These are phyloP conservation scores for Aspergillus funiculosus DNA, from an alignment of 495 filamentous ascomycete genomes.

Conservation along the genomic window DNA sequence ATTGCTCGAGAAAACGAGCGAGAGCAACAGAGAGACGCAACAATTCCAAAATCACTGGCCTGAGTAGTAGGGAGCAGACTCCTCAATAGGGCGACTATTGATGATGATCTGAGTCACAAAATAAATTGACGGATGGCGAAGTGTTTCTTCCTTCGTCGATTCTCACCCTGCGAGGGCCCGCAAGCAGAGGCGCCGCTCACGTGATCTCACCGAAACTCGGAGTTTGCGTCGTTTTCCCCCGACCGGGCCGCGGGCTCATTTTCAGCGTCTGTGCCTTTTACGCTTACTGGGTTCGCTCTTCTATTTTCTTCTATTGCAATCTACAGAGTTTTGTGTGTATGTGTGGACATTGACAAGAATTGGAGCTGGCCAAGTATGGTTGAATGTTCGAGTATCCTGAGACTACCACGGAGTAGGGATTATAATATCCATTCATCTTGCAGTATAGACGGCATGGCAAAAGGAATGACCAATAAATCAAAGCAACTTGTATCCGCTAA, in stretches of 20 bases:
- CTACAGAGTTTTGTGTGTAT: too few relatives aligned
- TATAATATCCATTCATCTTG: not conserved
- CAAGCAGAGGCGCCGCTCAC: constrained; percentile 21
- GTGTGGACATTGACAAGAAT: too few relatives aligned
- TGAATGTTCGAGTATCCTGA: too few relatives aligned
- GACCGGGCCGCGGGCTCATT: not conserved
- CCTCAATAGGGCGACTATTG: not conserved
- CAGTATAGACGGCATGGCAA: not conserved
- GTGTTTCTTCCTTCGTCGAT: constrained; percentile 9
- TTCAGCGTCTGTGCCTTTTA: not conserved
- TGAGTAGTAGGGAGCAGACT: not conserved
- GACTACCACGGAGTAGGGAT: not conserved
- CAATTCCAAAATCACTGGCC: constrained; percentile 17
- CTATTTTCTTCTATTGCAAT: not conserved
- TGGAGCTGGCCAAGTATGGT: too few relatives aligned
- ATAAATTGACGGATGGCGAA: constrained; percentile 13
- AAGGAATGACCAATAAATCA: not conserved
- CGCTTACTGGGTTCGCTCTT: not conserved
- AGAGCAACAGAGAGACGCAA: constrained; percentile 21
- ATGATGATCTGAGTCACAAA: constrained; percentile 8
- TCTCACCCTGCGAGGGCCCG: constrained; percentile 10
- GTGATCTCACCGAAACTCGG: constrained; percentile 29
- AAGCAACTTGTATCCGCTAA: too few relatives aligned
- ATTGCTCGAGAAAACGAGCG: constrained; percentile 28
- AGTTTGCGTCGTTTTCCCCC: constrained; percentile 13